Evolutionary conservation across 139 green algal genomes (phyloP), one percentile per base, ranked within the genome.

Genomic region (Edaphochlamys debaryana): DNA sequence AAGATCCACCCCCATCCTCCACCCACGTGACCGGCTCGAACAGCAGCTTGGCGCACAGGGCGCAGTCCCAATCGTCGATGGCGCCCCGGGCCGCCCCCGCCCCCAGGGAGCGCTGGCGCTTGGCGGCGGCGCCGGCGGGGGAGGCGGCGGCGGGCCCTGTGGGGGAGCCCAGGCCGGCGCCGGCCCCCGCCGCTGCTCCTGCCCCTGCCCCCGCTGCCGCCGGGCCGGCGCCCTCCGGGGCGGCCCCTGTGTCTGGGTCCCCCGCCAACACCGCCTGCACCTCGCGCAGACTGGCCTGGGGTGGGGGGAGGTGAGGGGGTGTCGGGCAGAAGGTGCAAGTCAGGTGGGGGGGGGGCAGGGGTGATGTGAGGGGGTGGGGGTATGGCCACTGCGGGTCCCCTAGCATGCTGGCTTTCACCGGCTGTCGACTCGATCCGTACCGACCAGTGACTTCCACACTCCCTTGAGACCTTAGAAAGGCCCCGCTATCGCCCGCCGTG

Each of bases 1-100:
- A n/a, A n/a, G n/a, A n/a, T n/a, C n/a, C n/a, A n/a, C n/a, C n/a
- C n/a, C n/a, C n/a, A n/a, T n/a, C n/a, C n/a, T n/a, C n/a, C n/a
- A n/a, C n/a, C n/a, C n/a, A n/a, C n/a, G n/a, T 98, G 37, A 97
- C 94, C 0, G 96, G 96, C 69, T 98, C 92, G 63, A 87, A 97
- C 41, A 99, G 90, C 80, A 99, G 87, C 88, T 96, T 95, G 64
- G 95, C 64, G 89, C 96, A 99, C 78, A 98, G 85, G 19, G 71
- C 82, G 91, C 96, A 99, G 42, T 98, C 95, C 50, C 90, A 78
- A 60, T 98, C 96, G 54, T 98, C 94, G 1, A 81, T 30, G 4
- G 30, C 56, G 30, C 6, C n/a, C 4, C 73, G 73, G 8, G 17
- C 13, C 20, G 86, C 76, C 34, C 60, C 25, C 4, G n/a, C 34